Evolutionary conservation across 73 alveolate genomes (phyloP), one percentile per base, ranked within the genome.

Genomic region (Strombidium stylifer): DNA sequence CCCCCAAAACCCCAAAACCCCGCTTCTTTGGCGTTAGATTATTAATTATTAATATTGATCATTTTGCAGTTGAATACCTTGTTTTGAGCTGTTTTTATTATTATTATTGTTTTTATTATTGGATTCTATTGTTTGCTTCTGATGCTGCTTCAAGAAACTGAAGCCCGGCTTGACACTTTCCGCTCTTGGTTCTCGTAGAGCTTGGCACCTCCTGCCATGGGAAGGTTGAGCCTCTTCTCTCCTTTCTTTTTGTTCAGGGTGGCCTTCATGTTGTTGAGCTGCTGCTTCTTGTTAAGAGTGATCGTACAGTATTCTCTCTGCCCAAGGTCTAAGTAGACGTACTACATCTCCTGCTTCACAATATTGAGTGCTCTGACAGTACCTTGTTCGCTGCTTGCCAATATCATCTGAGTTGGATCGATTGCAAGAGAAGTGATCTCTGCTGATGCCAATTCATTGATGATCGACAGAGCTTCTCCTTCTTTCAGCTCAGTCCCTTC

Each of bases 321-420:
- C 1, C 79, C 79, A 1, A 64, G 41, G 41, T 64, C 79, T 23
- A 64, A 26, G 20, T 64, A 64, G n/a, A 64, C 79, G 48, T 64
- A 64, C 21, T 64, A 67, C 65, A 48, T 21, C 15, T 64, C 79
- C 56, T 64, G 45, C 18, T 64, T 14, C 21, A 64, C 48, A 16
- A 64, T n/a, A 27, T 18, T 64, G 3, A 64, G 67, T 25, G 61
- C 79, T n/a, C 32, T 40, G 5, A 48, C 26, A 28, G 51, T 56
- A 14, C 79, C 79, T 27, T 46, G 1, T 19, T 64, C 35, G 31
- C 55, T 12, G 28, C 31, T 35, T 47, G 32, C 41, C 2, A 64
- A 24, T 18, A 64, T 46, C 55, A 64, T 4, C 28, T 64, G 45
- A 5, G 79, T 64, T 6, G 79, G 79, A 10, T 64, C 79, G 37